Evolutionary conservation across 1,139 yeast genomes (phyloP), one percentile per base, ranked within the genome.

Genomic region (Chernovozyma aurita): DNA sequence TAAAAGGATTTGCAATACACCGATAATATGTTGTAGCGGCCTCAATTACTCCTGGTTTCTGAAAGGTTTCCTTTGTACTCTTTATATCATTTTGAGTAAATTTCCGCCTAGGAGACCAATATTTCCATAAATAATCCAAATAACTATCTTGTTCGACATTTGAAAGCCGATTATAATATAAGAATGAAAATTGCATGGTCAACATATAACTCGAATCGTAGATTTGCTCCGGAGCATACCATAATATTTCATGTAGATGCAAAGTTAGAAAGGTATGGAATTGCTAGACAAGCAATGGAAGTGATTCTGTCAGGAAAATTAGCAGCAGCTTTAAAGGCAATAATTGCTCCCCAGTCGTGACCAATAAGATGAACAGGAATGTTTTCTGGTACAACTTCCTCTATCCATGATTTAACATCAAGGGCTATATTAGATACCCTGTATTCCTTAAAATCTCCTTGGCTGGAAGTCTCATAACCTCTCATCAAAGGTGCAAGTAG

Each of bases 281-380:
- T 68, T 4, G 73, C 71, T 49, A 69, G 46, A 11, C 65, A 55
- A 12, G 55, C 64, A 42, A 59, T 52, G n/a, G 68, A 61, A 2
- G 65, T 50, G 18, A 69, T 45, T 36, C 57, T 42, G 8, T 65
- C 64, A 0, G 74, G 74, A 38, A 55, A 66, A 38, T 58, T 35
- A 28, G 53, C 50, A 2, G 72, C 67, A 2, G 66, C 50, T 42
- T 64, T 63, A 47, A 57, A 67, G 11, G 65, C 47, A 24, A 59
- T 51, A 18, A 65, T 49, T 2, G 75, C 73, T 20, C 75, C 75
- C 75, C 75, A 69, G 47, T 69, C 75, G 43, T 69, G 75, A 7
- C 73, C 73, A 16, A 69, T 51, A 26, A 69, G 42, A 43, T 68
- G 71, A 4, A 68, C 63, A 2, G 69, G 66, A n/a, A 56, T 48